Conservation (phyloP, 768 basidiomycete species). For the Lactarius deliciosus region DNA sequence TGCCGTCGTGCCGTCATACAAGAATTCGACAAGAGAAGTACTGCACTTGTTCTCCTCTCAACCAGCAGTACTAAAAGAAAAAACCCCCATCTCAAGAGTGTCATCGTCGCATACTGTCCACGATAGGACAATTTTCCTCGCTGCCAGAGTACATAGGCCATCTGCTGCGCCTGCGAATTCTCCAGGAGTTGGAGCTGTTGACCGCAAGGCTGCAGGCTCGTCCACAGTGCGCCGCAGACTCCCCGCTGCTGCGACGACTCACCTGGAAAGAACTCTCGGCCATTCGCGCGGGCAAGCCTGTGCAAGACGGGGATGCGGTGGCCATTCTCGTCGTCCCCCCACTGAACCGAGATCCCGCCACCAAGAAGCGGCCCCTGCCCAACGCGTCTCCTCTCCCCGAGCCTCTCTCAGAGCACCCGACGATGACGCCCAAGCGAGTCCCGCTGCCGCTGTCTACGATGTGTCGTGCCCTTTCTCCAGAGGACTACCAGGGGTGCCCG, state of each 20-base stretch:
- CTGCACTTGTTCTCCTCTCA: neutral
- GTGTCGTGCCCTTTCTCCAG: conserved; percentile 27
- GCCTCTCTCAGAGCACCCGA: neutral
- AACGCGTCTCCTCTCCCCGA: conserved; percentile 17
- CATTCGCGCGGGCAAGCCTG: conserved; percentile 45
- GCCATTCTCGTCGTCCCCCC: conserved; percentile 74
- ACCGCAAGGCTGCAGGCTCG: conserved; percentile 42
- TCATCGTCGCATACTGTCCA: conserved; percentile 27
- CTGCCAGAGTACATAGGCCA: conserved; percentile 59
- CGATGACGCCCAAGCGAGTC: conserved; percentile 18
- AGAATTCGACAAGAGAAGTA: conserved; percentile 42
- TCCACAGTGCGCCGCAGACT: conserved; percentile 31
- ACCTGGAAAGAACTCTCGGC: conserved; percentile 58
- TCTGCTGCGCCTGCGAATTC: conserved; percentile 65
- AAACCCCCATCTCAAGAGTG: conserved; percentile 7
- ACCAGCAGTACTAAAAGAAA: neutral
- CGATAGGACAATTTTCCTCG: conserved; percentile 42
- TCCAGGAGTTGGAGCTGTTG: conserved; percentile 73
- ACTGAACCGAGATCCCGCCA: conserved; percentile 51
- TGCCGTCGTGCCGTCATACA: conserved; percentile 57
- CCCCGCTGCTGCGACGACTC: conserved; percentile 57
- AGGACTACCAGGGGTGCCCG: conserved; percentile 28
- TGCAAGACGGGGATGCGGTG: conserved; percentile 54
- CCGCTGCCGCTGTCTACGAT: conserved; percentile 36
- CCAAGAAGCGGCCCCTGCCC: conserved; percentile 43